Evolutionary conservation across 306 rosid genomes (phyloP).

Genomic region (Rosa multiflora): DNA sequence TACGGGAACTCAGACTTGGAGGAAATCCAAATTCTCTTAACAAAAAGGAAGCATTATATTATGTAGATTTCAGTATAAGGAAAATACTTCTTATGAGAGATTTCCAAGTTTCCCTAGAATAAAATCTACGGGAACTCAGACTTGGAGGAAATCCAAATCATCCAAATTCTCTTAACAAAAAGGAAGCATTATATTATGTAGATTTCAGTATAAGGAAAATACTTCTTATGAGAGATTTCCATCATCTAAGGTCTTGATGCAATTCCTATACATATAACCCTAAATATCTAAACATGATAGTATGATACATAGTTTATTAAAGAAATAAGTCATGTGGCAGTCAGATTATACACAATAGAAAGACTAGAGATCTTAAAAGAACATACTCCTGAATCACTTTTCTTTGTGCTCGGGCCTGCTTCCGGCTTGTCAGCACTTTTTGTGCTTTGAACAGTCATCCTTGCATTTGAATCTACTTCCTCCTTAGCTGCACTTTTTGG

Average conservation of each 20-base stretch:
- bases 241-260: neutral
- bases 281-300: neutral
- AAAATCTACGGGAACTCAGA: neutral
- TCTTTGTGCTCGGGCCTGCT: conserved; percentile 39
- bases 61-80: neutral
- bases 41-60: neutral
- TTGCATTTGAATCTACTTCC: conserved; percentile 56
- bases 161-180: neutral
- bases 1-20: neutral
- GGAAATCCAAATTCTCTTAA: neutral
- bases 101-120: neutral
- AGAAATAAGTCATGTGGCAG: neutral
- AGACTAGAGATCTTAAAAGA: neutral
- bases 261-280: neutral
- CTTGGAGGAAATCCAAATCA: neutral
- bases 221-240: neutral
- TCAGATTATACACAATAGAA: neutral
- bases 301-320: neutral
- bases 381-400: conserved; percentile 58
- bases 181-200: neutral
- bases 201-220: neutral
- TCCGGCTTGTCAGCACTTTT: conserved; percentile 53
- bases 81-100: neutral
- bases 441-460: conserved; percentile 49
- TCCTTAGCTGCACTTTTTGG: conserved; percentile 37